Conservation (phyloP, 495 filamentous ascomycete genomes). For the Extremus antarcticus region DNA sequence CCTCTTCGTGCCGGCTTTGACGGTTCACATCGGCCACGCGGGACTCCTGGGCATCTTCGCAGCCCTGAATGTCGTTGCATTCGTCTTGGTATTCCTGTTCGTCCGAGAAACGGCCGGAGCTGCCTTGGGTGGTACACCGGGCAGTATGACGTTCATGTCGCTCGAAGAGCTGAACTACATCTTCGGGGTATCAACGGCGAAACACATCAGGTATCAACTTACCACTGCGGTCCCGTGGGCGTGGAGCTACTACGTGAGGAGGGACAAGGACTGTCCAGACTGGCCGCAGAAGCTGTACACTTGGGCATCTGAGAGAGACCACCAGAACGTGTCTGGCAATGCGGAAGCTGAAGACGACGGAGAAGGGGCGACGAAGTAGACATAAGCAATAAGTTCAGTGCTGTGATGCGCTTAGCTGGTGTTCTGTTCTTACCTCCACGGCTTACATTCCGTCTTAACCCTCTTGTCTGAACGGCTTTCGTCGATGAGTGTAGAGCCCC, state of each 20-base stretch:
- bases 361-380: too few relatives aligned
- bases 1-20: slow-evolving; percentile 18
- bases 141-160: slow-evolving; percentile 25
- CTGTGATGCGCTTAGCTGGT: too few relatives aligned
- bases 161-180: slow-evolving; percentile 78
- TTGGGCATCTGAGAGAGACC: slow-evolving; percentile 1
- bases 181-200: slow-evolving; percentile 35
- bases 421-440: too few relatives aligned
- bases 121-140: slow-evolving; percentile 10
- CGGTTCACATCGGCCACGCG: slow-evolving; percentile 8
- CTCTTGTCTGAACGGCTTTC: too few relatives aligned
- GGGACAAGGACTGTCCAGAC: background rate
- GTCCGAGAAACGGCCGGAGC: slow-evolving; percentile 17
- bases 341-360: too few relatives aligned
- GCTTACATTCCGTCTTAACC: too few relatives aligned
- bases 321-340: too few relatives aligned
- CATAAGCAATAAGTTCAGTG: too few relatives aligned
- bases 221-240: slow-evolving; percentile 2
- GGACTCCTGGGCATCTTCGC: slow-evolving; percentile 20
- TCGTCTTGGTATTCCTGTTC: slow-evolving; percentile 19
- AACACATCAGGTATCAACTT: slow-evolving; percentile 31
- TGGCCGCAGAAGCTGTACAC: slow-evolving; percentile 9
- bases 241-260: slow-evolving; percentile 3
- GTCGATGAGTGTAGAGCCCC: too few relatives aligned
- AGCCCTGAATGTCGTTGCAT: slow-evolving; percentile 17